Conservation (phyloP, 2,329 filamentous ascomycete species). For the Paraconiothyrium sp. region DNA sequence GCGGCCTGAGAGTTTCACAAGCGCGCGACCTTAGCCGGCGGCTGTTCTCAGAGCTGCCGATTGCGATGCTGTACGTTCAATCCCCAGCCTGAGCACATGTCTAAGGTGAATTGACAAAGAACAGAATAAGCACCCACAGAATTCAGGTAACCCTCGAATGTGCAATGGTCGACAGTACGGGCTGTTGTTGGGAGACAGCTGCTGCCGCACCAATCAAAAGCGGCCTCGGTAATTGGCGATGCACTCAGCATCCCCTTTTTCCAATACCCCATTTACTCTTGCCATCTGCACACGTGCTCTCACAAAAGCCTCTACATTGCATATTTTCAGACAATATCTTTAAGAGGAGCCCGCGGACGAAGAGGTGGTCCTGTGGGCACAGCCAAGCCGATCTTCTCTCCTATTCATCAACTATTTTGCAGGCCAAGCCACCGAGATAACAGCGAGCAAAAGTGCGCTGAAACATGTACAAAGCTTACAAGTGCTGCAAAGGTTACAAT, state of each 20-base stretch:
- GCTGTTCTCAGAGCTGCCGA: not conserved
- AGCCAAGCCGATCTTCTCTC: not conserved
- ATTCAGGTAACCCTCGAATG: too few relatives aligned
- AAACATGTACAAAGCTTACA: too few relatives aligned
- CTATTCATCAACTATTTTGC: too few relatives aligned
- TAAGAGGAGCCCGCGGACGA: too few relatives aligned
- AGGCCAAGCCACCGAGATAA: too few relatives aligned
- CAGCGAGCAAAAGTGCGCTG: too few relatives aligned
- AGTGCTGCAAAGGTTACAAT: too few relatives aligned
- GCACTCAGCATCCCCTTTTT: not conserved
- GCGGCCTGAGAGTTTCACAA: not conserved
- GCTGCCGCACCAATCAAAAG: not conserved
- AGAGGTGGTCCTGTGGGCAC: not conserved
- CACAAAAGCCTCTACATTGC: too few relatives aligned
- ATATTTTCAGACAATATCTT: too few relatives aligned
- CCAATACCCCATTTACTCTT: too few relatives aligned
- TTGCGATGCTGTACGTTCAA: not conserved
- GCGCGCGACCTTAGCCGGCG: not conserved
- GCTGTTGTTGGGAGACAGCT: not conserved
- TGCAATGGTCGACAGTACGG: too few relatives aligned
- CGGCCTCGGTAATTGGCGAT: not conserved
- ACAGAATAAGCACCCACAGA: not conserved
- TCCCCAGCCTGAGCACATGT: not conserved
- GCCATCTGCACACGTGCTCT: too few relatives aligned
- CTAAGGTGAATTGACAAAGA: not conserved